A percentile compares a stretch with the other conserved stretches of the same genome.
phyloP scores from a whole-genome alignment of 148 eudicot species.

The Heliamphora exappendiculata region DNA sequence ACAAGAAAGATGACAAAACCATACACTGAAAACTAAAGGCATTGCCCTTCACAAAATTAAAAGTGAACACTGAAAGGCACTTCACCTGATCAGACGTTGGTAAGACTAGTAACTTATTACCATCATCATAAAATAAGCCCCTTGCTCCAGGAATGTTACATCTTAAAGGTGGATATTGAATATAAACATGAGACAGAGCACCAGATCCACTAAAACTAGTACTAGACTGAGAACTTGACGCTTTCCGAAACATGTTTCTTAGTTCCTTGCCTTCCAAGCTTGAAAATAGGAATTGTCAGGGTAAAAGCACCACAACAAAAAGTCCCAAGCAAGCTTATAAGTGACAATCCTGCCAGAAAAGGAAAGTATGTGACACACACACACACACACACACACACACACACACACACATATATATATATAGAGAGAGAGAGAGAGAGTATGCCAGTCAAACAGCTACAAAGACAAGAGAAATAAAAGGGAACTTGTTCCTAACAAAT shows the following conservation, averaged over 20 bases:
- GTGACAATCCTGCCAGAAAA: not conserved
- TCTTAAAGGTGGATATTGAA: constrained; percentile 73
- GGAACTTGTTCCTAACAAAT: not conserved
- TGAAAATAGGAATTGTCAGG: not conserved
- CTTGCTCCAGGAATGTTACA: constrained; percentile 58
- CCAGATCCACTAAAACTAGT: constrained; percentile 60
- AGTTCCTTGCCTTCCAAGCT: constrained; percentile 4
- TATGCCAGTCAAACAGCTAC: not conserved
- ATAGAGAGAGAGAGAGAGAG: not conserved
- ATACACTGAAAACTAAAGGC: not conserved
- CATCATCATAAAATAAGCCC: constrained; percentile 87
- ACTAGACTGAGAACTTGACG: constrained; percentile 65
- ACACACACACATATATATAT: no score
- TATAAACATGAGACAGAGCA: constrained; percentile 83
- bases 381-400: no score
- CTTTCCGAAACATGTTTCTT: constrained; percentile 45
- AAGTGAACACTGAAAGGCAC: not conserved
- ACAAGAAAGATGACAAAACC: not conserved
- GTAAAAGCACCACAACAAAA: not conserved
- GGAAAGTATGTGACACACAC: not conserved
- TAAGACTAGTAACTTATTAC: constrained; percentile 59
- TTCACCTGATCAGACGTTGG: constrained; percentile 59
- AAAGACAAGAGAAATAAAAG: not conserved
- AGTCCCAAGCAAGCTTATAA: constrained; percentile 5
- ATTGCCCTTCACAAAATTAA: not conserved